Evolutionary conservation across 2,329 filamentous ascomycete genomes (phyloP).

Genomic region (Phialophora verrucosa): DNA sequence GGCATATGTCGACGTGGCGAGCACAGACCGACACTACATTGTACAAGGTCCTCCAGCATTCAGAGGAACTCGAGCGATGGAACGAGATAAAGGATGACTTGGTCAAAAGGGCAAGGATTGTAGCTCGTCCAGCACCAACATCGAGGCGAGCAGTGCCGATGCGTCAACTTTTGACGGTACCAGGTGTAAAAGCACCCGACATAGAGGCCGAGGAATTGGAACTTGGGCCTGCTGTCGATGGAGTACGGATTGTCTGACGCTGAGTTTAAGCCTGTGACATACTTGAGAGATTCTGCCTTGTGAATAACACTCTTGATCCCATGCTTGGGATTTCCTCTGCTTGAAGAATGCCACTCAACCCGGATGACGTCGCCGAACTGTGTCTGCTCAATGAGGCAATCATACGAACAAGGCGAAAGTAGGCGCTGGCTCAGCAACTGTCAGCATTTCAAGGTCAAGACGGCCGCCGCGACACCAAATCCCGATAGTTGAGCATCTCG

Average conservation of each 20-base stretch:
- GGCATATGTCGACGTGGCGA: constrained; percentile 43
- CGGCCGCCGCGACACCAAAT: no score
- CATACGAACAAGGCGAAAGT: not conserved
- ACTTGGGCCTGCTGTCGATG: constrained; percentile 17
- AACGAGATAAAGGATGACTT: constrained; percentile 36
- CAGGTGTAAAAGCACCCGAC: not conserved
- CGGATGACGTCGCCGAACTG: not conserved
- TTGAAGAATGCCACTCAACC: not conserved
- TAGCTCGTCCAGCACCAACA: constrained; percentile 6
- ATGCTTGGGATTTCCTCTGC: not conserved
- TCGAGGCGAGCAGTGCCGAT: not conserved
- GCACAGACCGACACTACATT: constrained; percentile 51
- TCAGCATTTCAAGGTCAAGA: no score
- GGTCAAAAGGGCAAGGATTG: constrained; percentile 28
- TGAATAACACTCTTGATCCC: not conserved
- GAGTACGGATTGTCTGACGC: constrained; percentile 21
- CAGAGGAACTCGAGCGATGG: constrained; percentile 55
- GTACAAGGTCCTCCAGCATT: constrained; percentile 52
- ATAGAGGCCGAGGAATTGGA: constrained; percentile 14
- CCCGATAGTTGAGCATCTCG: no score
- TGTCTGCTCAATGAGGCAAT: not conserved
- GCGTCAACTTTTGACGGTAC: not conserved
- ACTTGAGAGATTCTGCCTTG: not conserved
- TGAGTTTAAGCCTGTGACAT: not conserved
- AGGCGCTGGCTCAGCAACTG: not conserved